A percentile compares a stretch with the other conserved stretches of the same genome.
These are phyloP conservation scores for Glaciozyma martinii DNA, from an alignment of 768 basidiomycete species.

Conservation along the genomic window DNA sequence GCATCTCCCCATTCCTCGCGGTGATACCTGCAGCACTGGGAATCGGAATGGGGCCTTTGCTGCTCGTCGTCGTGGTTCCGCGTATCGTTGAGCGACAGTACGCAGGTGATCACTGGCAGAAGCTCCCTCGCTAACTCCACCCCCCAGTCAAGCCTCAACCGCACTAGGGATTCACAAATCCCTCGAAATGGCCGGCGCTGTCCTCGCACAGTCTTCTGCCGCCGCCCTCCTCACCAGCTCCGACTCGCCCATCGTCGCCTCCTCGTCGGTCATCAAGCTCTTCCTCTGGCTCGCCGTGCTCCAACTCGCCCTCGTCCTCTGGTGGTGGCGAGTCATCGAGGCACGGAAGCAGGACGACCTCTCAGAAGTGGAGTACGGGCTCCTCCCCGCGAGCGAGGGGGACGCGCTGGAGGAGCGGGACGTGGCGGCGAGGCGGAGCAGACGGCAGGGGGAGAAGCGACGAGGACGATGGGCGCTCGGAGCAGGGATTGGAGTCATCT, in stretches of 20 bases:
- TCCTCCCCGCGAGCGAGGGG: not conserved
- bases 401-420: not conserved
- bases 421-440: not conserved
- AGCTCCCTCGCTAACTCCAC: not conserved
- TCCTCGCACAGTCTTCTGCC: not conserved
- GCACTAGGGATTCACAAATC: not conserved
- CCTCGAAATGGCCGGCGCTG: conserved; percentile 1
- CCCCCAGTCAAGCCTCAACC: not conserved
- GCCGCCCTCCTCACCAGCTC: not conserved
- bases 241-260: not conserved
- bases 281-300: not conserved
- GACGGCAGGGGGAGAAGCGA: not conserved
- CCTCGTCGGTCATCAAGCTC: not conserved
- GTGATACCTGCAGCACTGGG: conserved; percentile 6
- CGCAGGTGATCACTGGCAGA: too few species aligned
- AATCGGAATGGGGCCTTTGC: not conserved
- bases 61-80: not conserved
- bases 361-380: not conserved
- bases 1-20: not conserved
- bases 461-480: not conserved
- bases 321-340: not conserved
- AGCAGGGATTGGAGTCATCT: not conserved
- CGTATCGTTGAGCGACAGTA: conserved; percentile 14
- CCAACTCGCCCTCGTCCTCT: conserved; percentile 3
- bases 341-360: conserved; percentile 5